phyloP scores from a whole-genome alignment of 2,329 filamentous ascomycete genomes.

The Atkinsonella hypoxylon region DNA sequence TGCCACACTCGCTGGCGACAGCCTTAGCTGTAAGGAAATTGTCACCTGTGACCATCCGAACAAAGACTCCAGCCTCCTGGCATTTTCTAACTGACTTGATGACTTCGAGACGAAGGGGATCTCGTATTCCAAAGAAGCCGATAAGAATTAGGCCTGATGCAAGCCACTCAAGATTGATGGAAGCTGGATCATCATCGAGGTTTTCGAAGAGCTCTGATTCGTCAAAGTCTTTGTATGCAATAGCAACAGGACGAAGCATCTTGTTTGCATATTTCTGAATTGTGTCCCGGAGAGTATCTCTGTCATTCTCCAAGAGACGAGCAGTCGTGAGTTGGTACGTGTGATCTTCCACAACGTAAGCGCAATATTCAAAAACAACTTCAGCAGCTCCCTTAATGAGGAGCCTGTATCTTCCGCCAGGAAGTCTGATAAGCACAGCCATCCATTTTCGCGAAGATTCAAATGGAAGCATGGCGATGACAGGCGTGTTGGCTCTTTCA shows the following conservation, averaged over 20 bases:
- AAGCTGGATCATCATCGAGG: constrained; percentile 20
- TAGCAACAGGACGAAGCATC: constrained; percentile 62
- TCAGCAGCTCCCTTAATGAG: constrained; percentile 47
- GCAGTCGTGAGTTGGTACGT: constrained; percentile 17
- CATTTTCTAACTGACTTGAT: constrained; percentile 49
- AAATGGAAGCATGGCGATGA: constrained; percentile 39
- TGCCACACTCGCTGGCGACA: constrained; percentile 30
- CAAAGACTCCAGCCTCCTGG: constrained; percentile 51
- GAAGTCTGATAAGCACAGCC: constrained; percentile 38
- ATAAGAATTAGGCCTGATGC: constrained; percentile 36
- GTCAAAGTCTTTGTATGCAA: constrained; percentile 63
- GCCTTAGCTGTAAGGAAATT: constrained; percentile 32
- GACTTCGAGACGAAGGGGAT: constrained; percentile 53
- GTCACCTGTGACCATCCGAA: constrained; percentile 49
- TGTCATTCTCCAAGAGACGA: constrained; percentile 20
- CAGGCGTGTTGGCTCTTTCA: constrained; percentile 32
- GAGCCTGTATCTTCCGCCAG: constrained; percentile 33
- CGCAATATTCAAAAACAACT: constrained; percentile 36
- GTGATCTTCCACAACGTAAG: constrained; percentile 32
- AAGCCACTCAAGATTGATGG: constrained; percentile 25
- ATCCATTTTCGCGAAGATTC: constrained; percentile 44
- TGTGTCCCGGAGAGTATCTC: constrained; percentile 19
- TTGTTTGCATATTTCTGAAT: constrained; percentile 47
- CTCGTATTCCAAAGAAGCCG: constrained; percentile 50
- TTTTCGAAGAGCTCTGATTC: constrained; percentile 53